Base-by-base conservation (phyloP, 176 grass and related monocot genomes). In the Phoenix dactylifera region DNA sequence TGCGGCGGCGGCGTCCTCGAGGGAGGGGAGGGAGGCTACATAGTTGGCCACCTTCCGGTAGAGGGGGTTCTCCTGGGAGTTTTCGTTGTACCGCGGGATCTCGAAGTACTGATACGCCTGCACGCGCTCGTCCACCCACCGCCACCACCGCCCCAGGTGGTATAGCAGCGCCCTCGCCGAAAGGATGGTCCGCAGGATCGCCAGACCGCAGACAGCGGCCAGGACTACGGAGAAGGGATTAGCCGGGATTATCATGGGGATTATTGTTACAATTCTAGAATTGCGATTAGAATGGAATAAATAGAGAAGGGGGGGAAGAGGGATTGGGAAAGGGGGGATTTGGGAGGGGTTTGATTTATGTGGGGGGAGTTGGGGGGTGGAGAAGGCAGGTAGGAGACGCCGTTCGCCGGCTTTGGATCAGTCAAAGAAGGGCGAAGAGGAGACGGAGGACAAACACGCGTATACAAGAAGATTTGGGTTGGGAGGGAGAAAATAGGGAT, bases 61-160 rank as follows among this genome's bases (percentile, higher is more conserved):
- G 0, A 90, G 70, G 1, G 78, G 87, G 39, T 90, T 90, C 23
- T 86, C 85, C 1, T 52, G 49, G 19, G 68, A 39, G 0, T 9
- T 39, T 16, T 75, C 49, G 6, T 18, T 66, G 60, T 49, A 78
- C n/a, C 80, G 79, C 0, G 83, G 79, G 66, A 95, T 82, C 69
- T 84, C 71, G 55, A 83, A 82, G 65, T 76, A 76, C 63, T 95
- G 86, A 74, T 89, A 95, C 55, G 35, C 79, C 73, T 95, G 90
- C 28, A 82, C 67, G 48, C 55, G 72, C 49, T 89, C 86, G 69
- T 86, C 90, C 26, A 68, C 25, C 74, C 77, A 86, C 3, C 74
- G 63, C 90, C 91, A 90, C 4, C 77, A 61, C 0, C 83, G 80
- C 0, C 64, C 64, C 18, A 85, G 18, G 1, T 32, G 62, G 57